Evolutionary conservation across 129 eudicot genomes (phyloP), one percentile per base, ranked within the genome.

Genomic region (Helichrysum umbraculigerum): DNA sequence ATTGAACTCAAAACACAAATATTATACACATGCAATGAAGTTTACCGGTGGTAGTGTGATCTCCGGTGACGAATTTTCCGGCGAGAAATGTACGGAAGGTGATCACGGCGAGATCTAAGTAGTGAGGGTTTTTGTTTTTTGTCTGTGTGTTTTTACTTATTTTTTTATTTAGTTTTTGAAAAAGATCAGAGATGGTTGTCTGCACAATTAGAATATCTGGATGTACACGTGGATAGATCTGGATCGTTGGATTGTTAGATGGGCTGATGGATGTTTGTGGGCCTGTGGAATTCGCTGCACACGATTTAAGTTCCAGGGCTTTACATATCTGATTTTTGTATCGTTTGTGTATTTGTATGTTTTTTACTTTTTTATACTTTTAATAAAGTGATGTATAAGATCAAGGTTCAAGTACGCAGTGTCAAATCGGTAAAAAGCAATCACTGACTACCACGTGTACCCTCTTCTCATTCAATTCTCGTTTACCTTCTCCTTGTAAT

Each of bases 101-200:
- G 70, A 72, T 79, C 59, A 72, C 86, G 77, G 76, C 84, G 77
- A 85, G 84, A 85, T 82, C 84, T 76, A 72, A 28, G 72, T 35
- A 62, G 82, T 29, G 77, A 54, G 71, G 80, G 62, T 62, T 75
- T 61, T 64, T 56, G 58, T 51, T 50, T 50, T 50, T 50, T 4
- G 34, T 52, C 78, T 4, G 32, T 54, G 34, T 39, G 29, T 21
- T 21, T 35, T 69, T 47, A 60, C 10, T 70, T 50, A 16, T 5
- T 59, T 70, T 28, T 78, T 70, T 52, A 70, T 71, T 78, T 71
- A 14, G 44, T 65, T 64, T 54, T 29, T 51, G 68, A 76, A 15
- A 68, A 61, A 28, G 76, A 75, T 76, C 64, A 42, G 52, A 72
- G 74, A 16, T 61, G 78, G 72, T 80, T 47, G 59, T 60, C 66